Conservation (phyloP, 129 eudicot genomes). For the Ambrosia artemisiifolia region DNA sequence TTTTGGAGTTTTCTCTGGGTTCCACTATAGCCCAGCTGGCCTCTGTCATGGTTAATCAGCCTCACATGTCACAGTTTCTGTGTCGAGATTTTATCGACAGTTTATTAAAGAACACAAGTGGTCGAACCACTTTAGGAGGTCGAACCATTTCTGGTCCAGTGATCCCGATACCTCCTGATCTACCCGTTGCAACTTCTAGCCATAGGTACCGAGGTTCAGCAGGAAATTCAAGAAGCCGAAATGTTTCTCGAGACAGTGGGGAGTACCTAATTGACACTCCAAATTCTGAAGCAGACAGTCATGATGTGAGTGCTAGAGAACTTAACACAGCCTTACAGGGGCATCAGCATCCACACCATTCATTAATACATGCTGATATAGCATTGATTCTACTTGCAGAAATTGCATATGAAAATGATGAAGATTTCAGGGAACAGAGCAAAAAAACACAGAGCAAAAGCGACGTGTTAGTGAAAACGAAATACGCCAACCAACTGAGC, state of each 20-base stretch:
- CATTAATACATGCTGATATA: slow-evolving; percentile 82
- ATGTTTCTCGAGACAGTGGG: slow-evolving; percentile 86
- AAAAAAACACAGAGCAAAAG: too few species aligned
- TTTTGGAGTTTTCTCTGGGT: slow-evolving; percentile 82
- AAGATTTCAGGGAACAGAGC: slow-evolving; percentile 89
- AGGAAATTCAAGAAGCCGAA: slow-evolving; percentile 82
- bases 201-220: slow-evolving; percentile 38
- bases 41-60: slow-evolving; percentile 68
- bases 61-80: slow-evolving; percentile 78
- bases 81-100: slow-evolving; percentile 83
- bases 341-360: slow-evolving; percentile 58
- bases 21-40: slow-evolving; percentile 58
- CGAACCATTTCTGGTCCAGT: slow-evolving; percentile 73
- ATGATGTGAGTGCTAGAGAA: slow-evolving; percentile 78
- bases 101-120: slow-evolving; percentile 70
- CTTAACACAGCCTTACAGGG: slow-evolving; percentile 85
- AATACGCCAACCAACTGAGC: too few species aligned
- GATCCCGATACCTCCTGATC: slow-evolving; percentile 67
- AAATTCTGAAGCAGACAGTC: slow-evolving; percentile 79
- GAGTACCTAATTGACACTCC: slow-evolving; percentile 88
- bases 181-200: slow-evolving; percentile 60
- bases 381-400: slow-evolving; percentile 89
- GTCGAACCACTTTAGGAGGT: slow-evolving; percentile 59
- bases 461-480: too few species aligned
- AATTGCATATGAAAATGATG: slow-evolving; percentile 88